Base-by-base conservation (phyloP, 176 grass and related monocot genomes). In the Hyparrhenia diplandra region DNA sequence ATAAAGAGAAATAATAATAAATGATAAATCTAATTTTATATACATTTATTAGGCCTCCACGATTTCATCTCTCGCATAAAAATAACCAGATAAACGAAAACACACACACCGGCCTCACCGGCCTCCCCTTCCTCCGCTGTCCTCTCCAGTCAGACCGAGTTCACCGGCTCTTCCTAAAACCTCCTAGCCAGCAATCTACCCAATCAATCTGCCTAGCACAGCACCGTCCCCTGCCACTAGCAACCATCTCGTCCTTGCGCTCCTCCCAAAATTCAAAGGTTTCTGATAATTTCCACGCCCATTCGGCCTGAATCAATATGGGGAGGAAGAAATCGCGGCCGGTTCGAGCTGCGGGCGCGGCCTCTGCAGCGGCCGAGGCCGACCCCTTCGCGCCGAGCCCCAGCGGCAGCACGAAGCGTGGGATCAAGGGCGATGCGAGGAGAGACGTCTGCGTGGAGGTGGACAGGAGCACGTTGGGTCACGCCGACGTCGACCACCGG, bases 251-350 rank as follows among this genome's bases (percentile, higher is more conserved):
- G 40, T 69, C 10, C 46, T 11, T n/a, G 4, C 64, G 0, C 64
- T 12, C 35, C 11, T 24, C 20, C 13, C 67, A 7, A 45, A 28
- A 27, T 43, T 45, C 25, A 47, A 84, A 84, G 81, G 39, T 49
- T 80, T 40, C 52, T 23, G 18, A 24, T 10, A 60, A 21, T 75
- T 41, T 9, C 13, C 54, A 4, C 73, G 28, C 74, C 86, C 75
- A 49, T 59, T 88, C 80, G 39, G 63, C 54, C 18, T 67, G 71
- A 80, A 63, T 37, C 35, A 55, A 65, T 65, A 97, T 98, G 95
- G 92, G 90, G 55, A 87, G 92, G 84, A 92, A 82, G 62, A 98
- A 98, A 67, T 84, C 90, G 78, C 83, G 63, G 34, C 90, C 92
- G 40, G 84, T 80, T 69, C 75, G 86, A 45, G 88, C 88, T 12